A percentile compares a stretch with the other conserved stretches of the same genome.
These are phyloP conservation scores for Monosporascus sp. DNA, from an alignment of 2,329 filamentous ascomycete species.

Conservation along the genomic window DNA sequence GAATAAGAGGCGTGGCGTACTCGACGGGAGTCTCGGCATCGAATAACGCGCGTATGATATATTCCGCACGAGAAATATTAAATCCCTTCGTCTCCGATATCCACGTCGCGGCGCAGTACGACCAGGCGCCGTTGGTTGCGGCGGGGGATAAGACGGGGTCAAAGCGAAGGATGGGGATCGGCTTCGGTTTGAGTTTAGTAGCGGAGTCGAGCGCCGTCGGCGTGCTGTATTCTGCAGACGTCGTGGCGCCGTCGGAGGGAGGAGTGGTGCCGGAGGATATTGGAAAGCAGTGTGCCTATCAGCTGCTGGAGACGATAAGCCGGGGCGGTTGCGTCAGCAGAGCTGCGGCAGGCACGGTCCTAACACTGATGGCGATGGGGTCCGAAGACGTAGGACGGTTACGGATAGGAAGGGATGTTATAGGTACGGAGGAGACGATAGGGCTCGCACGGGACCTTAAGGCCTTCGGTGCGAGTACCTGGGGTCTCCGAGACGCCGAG, in stretches of 20 bases:
- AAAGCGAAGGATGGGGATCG: conserved; percentile 71
- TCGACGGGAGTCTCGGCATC: conserved; percentile 85
- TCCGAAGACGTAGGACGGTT: conserved; percentile 90
- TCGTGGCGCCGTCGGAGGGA: conserved; percentile 67
- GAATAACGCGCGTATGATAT: conserved; percentile 94
- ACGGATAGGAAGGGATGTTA: conserved; percentile 71
- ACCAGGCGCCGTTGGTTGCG: conserved; percentile 54
- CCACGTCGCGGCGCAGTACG: conserved; percentile 79
- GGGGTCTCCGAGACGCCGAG: conserved; percentile 76
- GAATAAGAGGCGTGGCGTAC: conserved; percentile 89
- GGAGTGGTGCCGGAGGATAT: conserved; percentile 86
- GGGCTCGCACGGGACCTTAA: conserved; percentile 77
- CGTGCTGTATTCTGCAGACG: conserved; percentile 83
- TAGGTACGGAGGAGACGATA: conserved; percentile 76
- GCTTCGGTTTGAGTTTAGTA: conserved; percentile 85
- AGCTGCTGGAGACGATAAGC: conserved; percentile 77
- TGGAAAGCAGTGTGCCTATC: conserved; percentile 80
- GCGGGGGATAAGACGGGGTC: conserved; percentile 47
- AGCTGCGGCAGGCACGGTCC: conserved; percentile 65
- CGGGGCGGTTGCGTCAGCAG: conserved; percentile 76
- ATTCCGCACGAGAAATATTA: conserved; percentile 77
- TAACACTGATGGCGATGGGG: conserved; percentile 96
- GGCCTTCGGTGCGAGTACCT: conserved; percentile 84
- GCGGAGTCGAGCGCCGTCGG: conserved; percentile 82
- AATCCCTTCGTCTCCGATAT: conserved; percentile 85